These are phyloP conservation scores for Poronia punctata DNA, from an alignment of 495 filamentous ascomycete species.

Conservation along the genomic window DNA sequence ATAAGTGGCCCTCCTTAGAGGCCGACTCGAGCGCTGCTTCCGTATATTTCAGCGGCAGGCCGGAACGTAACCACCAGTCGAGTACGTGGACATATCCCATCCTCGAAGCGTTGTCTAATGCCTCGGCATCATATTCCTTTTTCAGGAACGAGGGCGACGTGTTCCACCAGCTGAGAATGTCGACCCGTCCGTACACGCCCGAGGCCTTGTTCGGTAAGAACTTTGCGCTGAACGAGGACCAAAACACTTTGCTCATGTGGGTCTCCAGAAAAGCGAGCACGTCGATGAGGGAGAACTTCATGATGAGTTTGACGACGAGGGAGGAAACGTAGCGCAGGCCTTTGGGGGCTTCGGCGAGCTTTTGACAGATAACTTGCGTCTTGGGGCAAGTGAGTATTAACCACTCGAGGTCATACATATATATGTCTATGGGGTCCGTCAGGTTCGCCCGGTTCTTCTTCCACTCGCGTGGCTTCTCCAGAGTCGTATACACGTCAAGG, in stretches of 20 bases:
- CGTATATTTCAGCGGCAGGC: constrained; percentile 73
- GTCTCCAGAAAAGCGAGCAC: constrained; percentile 77
- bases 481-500: constrained; percentile 68
- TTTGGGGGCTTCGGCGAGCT: constrained; percentile 57
- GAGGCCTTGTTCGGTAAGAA: constrained; percentile 79
- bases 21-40: constrained; percentile 82
- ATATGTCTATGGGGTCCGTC: constrained; percentile 42
- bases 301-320: constrained; percentile 76
- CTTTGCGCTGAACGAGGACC: constrained; percentile 71
- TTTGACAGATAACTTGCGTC: constrained; percentile 57
- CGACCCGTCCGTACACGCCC: constrained; percentile 74
- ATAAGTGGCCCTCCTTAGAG: constrained; percentile 71
- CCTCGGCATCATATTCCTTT: constrained; percentile 68
- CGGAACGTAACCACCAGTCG: constrained; percentile 84
- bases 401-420: constrained; percentile 65
- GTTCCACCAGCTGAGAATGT: constrained; percentile 84
- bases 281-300: constrained; percentile 77
- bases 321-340: constrained; percentile 68
- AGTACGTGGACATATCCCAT: constrained; percentile 77
- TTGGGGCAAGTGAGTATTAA: constrained; percentile 62
- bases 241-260: constrained; percentile 71
- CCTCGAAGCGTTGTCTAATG: constrained; percentile 77
- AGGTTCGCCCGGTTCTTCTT: constrained; percentile 31
- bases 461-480: constrained; percentile 72
- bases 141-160: constrained; percentile 64